phyloP scores from a whole-genome alignment of 176 grass and related monocot genomes.

The Echinochloa phyllopogon region DNA sequence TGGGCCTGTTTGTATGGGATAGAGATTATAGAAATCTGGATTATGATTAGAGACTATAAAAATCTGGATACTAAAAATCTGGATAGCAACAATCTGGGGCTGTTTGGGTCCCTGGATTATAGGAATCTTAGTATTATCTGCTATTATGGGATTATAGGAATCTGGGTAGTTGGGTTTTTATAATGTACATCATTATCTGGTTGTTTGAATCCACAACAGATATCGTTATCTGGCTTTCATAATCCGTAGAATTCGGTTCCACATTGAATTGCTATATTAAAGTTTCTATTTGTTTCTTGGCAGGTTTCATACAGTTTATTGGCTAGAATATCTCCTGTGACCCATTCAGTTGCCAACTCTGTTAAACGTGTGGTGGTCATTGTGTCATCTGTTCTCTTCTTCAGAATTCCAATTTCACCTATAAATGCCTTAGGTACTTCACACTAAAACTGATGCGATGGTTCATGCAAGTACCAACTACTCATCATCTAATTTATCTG shows the following conservation, averaged over 20 bases:
- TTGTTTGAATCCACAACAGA: too few species aligned
- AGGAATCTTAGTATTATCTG: too few species aligned
- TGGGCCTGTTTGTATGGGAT: too few species aligned
- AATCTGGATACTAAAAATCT: too few species aligned
- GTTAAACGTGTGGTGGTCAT: slow-evolving; percentile 88
- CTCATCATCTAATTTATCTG: background rate
- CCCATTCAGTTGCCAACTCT: slow-evolving; percentile 82
- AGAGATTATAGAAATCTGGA: too few species aligned
- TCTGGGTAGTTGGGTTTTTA: too few species aligned
- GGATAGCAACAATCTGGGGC: too few species aligned
- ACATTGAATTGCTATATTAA: slow-evolving; percentile 11
- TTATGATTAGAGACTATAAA: too few species aligned
- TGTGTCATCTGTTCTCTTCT: slow-evolving; percentile 73
- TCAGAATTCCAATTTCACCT: slow-evolving; percentile 78
- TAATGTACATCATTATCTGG: too few species aligned
- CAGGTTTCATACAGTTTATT: slow-evolving; percentile 90
- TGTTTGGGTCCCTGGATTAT: too few species aligned
- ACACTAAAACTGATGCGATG: background rate
- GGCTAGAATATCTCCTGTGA: slow-evolving; percentile 77
- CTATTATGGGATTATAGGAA: too few species aligned
- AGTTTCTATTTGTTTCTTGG: slow-evolving; percentile 26
- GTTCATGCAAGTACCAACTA: background rate
- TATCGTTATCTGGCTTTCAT: too few species aligned
- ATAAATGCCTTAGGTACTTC: slow-evolving; percentile 71
- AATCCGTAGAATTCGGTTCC: background rate